Evolutionary conservation across 108 stramenopile species (phyloP), one percentile per base, ranked within the genome.

Genomic region (Stephanodiscus triporus): DNA sequence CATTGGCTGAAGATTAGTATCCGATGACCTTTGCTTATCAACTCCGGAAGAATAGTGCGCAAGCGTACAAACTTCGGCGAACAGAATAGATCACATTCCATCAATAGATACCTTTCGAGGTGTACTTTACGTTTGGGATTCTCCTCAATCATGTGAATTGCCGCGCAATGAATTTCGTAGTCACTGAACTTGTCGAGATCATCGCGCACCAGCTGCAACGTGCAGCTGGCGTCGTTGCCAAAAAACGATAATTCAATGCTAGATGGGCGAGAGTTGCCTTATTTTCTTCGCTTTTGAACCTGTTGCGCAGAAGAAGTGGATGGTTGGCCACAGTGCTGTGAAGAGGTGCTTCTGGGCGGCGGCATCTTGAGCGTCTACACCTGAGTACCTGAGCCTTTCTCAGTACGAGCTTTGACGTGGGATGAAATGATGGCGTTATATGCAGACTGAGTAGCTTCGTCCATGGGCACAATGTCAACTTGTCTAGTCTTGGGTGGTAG

Each of bases 261-360:
- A 72, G 47, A 9, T 75, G 62, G 1, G 87, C 77, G 27, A 98
- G 70, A 58, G 86, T 68, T 9, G 83, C 69, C 16, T 84, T 75
- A 23, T 91, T 88, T 23, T 40, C 67, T 14, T 61, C 73, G 13
- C 86, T 68, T 23, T 68, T 90, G 64, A 91, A 86, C 29, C 92
- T 84, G 10, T 83, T 84, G 48, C 97, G 90, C 20, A 99, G 82
- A 6, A 99, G 78, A 19, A 98, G 76, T 11, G 97, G 95, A 78
- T 99, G 98, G 73, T 99, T 97, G 2, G 98, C 34, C 98, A 89
- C 8, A 97, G 89, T 50, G 91, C 83, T 14, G 98, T 96, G 79
- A 98, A 98, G n/a, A 98, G 68, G 65, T 97, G 91, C 34, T 93
- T 85, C 37, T 81, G 83, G 57, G 80, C 73, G 19, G 83, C 74